phyloP scores from a whole-genome alignment of 2,329 filamentous ascomycete species.

The Didymosphaeria variabile region DNA sequence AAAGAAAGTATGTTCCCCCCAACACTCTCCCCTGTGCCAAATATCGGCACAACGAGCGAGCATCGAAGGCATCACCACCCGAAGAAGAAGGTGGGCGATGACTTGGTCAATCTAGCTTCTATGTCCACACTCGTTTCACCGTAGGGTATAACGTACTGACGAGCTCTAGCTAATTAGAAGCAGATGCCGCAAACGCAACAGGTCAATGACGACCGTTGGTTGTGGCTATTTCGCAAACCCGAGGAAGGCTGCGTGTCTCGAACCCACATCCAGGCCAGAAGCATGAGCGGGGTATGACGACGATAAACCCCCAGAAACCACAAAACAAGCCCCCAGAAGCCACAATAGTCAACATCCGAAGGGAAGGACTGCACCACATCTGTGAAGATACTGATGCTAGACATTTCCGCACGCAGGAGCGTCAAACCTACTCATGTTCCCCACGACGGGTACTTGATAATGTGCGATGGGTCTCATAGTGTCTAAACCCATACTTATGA shows the following conservation, averaged over 20 bases:
- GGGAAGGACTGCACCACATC: slow-evolving; percentile 14
- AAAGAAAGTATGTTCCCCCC: slow-evolving; percentile 34
- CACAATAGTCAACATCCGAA: slow-evolving; percentile 10
- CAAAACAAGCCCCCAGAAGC: slow-evolving; percentile 11
- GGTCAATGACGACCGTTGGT: slow-evolving; percentile 4
- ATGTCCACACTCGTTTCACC: slow-evolving; percentile 54
- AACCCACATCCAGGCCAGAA: slow-evolving; percentile 1
- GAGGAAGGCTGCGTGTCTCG: neutral
- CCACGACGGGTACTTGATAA: slow-evolving; percentile 14
- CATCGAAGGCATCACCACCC: slow-evolving; percentile 40
- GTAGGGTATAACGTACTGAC: slow-evolving; percentile 46
- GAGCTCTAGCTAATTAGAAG: slow-evolving; percentile 56
- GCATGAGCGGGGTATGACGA: neutral
- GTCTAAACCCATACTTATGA: neutral
- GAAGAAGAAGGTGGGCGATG: slow-evolving; percentile 36
- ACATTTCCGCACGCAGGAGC: slow-evolving; percentile 26
- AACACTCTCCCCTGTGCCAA: slow-evolving; percentile 36
- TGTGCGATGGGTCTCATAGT: slow-evolving; percentile 14
- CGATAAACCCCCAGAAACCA: slow-evolving; percentile 9
- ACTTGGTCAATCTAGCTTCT: slow-evolving; percentile 48
- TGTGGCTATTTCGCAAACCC: neutral
- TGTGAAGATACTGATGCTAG: slow-evolving; percentile 3
- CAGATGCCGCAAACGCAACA: slow-evolving; percentile 25
- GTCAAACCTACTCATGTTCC: slow-evolving; percentile 23
- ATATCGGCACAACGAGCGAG: slow-evolving; percentile 33